Base-by-base conservation (phyloP, 768 basidiomycete species). In the Xanthoconium stramineum region DNA sequence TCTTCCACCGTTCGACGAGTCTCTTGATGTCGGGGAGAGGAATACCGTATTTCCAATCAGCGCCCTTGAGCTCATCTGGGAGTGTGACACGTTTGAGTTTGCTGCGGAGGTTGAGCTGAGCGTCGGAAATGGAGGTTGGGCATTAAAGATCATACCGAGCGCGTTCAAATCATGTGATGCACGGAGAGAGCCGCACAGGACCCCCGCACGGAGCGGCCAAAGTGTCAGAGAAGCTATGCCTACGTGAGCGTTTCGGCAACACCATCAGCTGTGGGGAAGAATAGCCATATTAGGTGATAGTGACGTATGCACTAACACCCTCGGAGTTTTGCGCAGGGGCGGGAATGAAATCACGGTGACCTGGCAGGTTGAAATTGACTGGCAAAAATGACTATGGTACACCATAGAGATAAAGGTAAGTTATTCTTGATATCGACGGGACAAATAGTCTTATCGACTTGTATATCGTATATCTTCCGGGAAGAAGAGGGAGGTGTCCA, bases 61-160 rank as follows among this genome's bases (percentile, higher is more conserved):
- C 78, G 20, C 76, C 74, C 11, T 82, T 74, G 3, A 86, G 72
- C 57, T 85, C 84, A 61, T 85, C 81, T 0, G 85, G 85, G n/a
- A 85, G 74, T 2, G 65, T 70, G 0, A 77, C 64, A 15, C 81
- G 71, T 0, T 69, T 72, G 13, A 87, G 80, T 58, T 83, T 86
- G 40, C 66, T 61, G 8, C 66, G 66, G 14, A 86, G 73, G 14
- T 66, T 61, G 29, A 87, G 65, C 13, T 74, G 63, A 2, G 64
- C 64, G 42, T 81, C 79, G 0, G 82, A 55, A 13, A 86, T 61
- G 7, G 74, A 49, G 37, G 86, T 76, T 36, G 24, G 24, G 2
- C 24, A 24, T 24, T 24, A 24, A 24, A 24, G 24, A 24, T 24
- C 24, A 24, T 24, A 24, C 4, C 24, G 24, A 24, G 24, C 24